Evolutionary conservation across 2,329 filamentous ascomycete genomes (phyloP).

Genomic region (Periconia sp.): DNA sequence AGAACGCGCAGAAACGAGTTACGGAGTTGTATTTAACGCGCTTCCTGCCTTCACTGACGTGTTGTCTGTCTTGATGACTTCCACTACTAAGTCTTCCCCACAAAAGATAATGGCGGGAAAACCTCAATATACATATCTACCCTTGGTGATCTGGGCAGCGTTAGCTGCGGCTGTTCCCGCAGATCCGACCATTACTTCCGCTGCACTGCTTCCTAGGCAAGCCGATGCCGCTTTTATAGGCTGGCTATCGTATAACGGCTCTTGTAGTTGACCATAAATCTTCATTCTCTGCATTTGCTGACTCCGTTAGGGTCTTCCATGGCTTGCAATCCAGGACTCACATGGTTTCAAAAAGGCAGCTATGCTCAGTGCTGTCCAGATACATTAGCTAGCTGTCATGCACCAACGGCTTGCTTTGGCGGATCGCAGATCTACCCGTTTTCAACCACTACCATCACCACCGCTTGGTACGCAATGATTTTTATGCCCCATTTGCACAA

Average conservation of each 20-base stretch:
- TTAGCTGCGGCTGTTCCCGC: constrained; percentile 21
- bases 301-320: constrained; percentile 22
- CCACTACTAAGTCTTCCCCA: not conserved
- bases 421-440: constrained; percentile 31
- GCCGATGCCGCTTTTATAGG: constrained; percentile 28
- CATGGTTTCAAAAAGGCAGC: constrained; percentile 30
- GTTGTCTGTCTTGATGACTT: not conserved
- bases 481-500: not conserved
- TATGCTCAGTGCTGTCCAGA: constrained; percentile 35
- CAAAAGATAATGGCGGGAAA: constrained; percentile 15
- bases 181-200: constrained; percentile 33
- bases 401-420: constrained; percentile 26
- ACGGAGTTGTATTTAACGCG: not conserved
- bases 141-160: constrained; percentile 11
- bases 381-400: constrained; percentile 22
- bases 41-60: not conserved
- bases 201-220: constrained; percentile 30
- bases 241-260: constrained; percentile 19
- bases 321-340: constrained; percentile 23
- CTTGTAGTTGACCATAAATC: constrained; percentile 17
- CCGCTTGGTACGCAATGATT: constrained; percentile 23
- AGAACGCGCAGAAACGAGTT: not conserved
- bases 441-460: constrained; percentile 18
- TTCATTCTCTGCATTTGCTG: not conserved
- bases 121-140: constrained; percentile 14